phyloP scores from a whole-genome alignment of 139 green algal species.

The Pseudopediastrum boryanum region DNA sequence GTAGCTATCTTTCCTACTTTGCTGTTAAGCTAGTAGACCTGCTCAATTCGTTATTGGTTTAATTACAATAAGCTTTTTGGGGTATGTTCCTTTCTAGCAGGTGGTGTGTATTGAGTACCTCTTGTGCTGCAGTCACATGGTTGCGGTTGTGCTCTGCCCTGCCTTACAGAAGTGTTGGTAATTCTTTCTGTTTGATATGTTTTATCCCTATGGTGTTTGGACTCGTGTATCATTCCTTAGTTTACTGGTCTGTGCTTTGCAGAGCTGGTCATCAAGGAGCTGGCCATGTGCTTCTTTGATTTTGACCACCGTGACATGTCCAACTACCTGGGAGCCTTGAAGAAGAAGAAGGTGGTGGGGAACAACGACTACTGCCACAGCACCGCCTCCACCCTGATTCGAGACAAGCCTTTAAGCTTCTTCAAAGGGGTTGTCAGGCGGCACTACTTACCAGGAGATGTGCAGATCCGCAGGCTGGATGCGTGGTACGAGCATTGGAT shows the following conservation, averaged over 20 bases:
- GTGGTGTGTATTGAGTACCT: neutral
- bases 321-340: neutral
- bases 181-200: neutral
- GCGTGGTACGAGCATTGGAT: no score
- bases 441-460: neutral
- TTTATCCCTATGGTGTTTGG: no score
- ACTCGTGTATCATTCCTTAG: no score
- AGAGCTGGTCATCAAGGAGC: slow-evolving; percentile 2
- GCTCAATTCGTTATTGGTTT: no score
- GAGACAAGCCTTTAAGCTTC: neutral
- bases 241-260: no score
- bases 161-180: neutral
- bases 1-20: neutral
- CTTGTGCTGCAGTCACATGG: neutral
- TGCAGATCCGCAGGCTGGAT: neutral
- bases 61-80: neutral
- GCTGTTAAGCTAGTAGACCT: no score
- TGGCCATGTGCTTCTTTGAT: slow-evolving; percentile 4
- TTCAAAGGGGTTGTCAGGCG: neutral
- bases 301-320: neutral
- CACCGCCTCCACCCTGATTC: neutral
- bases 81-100: neutral
- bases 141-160: neutral
- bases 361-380: neutral
- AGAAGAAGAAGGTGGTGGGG: neutral